These are phyloP conservation scores for Lyophyllum decastes DNA, from an alignment of 768 basidiomycete genomes.

Conservation along the genomic window DNA sequence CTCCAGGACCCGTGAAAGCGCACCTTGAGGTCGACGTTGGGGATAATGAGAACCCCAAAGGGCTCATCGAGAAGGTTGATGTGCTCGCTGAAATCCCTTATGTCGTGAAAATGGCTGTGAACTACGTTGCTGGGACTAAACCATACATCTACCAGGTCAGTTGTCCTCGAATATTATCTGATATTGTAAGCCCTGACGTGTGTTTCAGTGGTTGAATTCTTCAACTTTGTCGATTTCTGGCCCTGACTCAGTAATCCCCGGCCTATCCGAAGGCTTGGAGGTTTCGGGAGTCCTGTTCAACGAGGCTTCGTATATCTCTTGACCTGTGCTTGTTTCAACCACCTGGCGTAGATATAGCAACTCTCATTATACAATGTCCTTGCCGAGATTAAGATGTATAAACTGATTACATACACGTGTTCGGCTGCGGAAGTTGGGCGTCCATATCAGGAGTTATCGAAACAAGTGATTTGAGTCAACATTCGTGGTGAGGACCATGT, in stretches of 20 bases:
- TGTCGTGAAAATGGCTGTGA: constrained; percentile 89
- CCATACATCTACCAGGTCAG: constrained; percentile 92
- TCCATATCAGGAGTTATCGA: neutral
- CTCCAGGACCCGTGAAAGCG: constrained; percentile 56
- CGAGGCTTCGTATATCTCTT: constrained; percentile 91
- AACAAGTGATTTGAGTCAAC: neutral
- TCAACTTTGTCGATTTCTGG: constrained; percentile 44
- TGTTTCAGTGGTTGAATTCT: constrained; percentile 48
- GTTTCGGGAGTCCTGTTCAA: constrained; percentile 79
- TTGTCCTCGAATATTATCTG: constrained; percentile 25
- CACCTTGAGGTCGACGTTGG: constrained; percentile 61
- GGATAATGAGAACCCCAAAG: constrained; percentile 55
- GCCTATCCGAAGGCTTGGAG: constrained; percentile 41
- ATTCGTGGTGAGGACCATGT: constrained; percentile 33
- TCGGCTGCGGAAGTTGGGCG: neutral
- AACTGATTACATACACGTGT: neutral
- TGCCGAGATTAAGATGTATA: neutral
- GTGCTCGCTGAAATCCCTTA: constrained; percentile 88
- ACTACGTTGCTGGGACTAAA: constrained; percentile 90
- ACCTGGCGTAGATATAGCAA: constrained; percentile 85
- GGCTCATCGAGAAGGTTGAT: constrained; percentile 91
- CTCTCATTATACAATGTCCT: constrained; percentile 46
- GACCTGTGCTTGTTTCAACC: constrained; percentile 40
- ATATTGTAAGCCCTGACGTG: neutral
- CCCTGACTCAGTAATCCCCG: constrained; percentile 38